Evolutionary conservation across 352 stramenopile species (phyloP), one percentile per base, ranked within the genome.

Genomic region (Globisporangium megalacanthum): DNA sequence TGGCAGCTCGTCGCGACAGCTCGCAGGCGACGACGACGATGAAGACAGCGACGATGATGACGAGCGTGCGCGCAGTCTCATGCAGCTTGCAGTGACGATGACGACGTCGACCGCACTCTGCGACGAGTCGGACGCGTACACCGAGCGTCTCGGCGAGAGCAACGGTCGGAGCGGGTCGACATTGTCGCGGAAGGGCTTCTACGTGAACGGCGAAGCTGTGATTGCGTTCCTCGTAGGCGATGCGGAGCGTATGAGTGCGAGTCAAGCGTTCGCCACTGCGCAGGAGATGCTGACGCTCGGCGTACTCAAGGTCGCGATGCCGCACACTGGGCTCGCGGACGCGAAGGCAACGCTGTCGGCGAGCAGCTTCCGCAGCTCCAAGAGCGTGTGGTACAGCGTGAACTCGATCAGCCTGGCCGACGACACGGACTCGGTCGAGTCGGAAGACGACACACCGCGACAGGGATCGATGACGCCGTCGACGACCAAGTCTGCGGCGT

Each of bases 251-350:
- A 68, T 79, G 13, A 86, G 68, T 17, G 84, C 83, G 48, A 72
- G 68, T 3, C 75, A 94, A 49, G 78, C 80, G 45, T 78, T 90
- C 49, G 74, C 77, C 0, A 89, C 69, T 8, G 80, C 86, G 14
- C 81, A 92, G 56, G 80, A 94, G 47, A 77, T 95, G 62, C 62
- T 95, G 31, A 62, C 88, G 14, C 61, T 91, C 48, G 83, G 83
- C 5, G 66, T 90, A 6, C 58, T 95, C 1, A 84, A 82, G 56
- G 52, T 70, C 37, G 65, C 84, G 19, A 60, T 70, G n/a, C 35
- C 69, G 7, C 52, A 42, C 5, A 60, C 8, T 14, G 19, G 29
- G n/a, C n/a, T 58, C 4, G 42, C 15, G 11, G 56, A 65, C 42
- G 37, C 56, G 14, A 53, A 50, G 31, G 79, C 70, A 33, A 33